These are phyloP conservation scores for Arthrobotrys musiformis DNA, from an alignment of 2,329 filamentous ascomycete genomes.

Conservation along the genomic window DNA sequence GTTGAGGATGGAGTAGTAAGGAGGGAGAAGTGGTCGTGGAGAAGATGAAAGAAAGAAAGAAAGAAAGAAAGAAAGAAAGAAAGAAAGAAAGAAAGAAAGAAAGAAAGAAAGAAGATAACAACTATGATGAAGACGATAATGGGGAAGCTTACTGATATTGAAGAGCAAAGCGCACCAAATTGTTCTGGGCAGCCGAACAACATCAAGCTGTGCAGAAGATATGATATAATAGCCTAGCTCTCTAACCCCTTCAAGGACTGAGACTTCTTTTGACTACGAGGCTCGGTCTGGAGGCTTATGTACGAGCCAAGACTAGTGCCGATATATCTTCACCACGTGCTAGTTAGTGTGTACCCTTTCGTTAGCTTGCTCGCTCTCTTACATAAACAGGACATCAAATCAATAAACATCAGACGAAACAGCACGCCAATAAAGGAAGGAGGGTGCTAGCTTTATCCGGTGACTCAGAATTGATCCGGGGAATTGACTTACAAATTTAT, in stretches of 20 bases:
- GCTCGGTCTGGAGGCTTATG: neutral
- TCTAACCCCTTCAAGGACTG: neutral
- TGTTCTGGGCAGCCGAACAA: neutral
- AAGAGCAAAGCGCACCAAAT: slow-evolving; percentile 2
- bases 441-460: neutral
- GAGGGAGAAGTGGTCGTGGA: neutral
- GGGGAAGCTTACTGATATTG: neutral
- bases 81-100: too few relatives aligned
- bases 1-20: too few relatives aligned
- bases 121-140: too few relatives aligned
- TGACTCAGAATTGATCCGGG: neutral
- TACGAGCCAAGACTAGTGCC: neutral
- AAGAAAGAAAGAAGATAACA: too few relatives aligned
- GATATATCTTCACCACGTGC: neutral
- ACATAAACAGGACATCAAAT: neutral
- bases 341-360: neutral
- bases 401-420: neutral
- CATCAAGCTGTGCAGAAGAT: neutral
- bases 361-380: neutral
- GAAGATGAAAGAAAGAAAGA: neutral
- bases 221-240: neutral
- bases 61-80: too few relatives aligned
- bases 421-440: neutral
- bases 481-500: too few relatives aligned
- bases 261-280: neutral